Evolutionary conservation across 2,329 filamentous ascomycete species (phyloP).

Genomic region (Thelonectria olida): DNA sequence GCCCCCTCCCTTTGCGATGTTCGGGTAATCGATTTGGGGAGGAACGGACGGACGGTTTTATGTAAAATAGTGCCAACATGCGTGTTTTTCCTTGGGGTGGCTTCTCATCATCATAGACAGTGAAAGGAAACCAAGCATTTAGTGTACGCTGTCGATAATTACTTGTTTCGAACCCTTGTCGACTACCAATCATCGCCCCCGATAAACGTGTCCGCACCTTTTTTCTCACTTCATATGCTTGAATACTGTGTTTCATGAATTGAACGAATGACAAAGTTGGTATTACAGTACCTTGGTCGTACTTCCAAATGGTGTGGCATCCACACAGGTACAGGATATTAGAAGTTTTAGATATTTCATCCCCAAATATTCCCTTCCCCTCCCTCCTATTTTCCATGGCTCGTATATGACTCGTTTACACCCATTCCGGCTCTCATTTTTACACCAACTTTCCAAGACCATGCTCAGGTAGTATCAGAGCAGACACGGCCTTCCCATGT

Average conservation of each 20-base stretch:
- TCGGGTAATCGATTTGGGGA: conserved; percentile 37
- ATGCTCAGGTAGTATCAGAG: too few relatives aligned
- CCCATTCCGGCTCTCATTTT: not conserved
- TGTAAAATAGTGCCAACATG: conserved; percentile 62
- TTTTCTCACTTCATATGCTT: too few relatives aligned
- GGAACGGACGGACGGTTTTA: conserved; percentile 45
- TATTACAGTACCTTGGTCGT: conserved; percentile 3
- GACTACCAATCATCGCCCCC: too few relatives aligned
- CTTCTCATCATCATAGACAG: conserved; percentile 60
- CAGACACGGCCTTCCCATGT: too few relatives aligned
- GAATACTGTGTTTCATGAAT: not conserved
- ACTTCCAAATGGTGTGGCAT: not conserved
- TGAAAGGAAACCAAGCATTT: conserved; percentile 52
- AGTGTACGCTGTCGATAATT: conserved; percentile 52
- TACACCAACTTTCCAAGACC: not conserved
- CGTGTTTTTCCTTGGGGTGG: conserved; percentile 50
- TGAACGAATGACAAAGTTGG: conserved; percentile 2
- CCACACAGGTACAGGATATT: conserved; percentile 9
- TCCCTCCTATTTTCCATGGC: not conserved
- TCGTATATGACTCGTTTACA: not conserved
- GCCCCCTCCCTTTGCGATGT: conserved; percentile 29
- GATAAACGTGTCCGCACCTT: too few relatives aligned
- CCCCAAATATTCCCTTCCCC: not conserved
- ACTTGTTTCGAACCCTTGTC: conserved; percentile 33
- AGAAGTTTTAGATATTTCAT: conserved; percentile 6